Base-by-base conservation (phyloP, 1,284 basidiomycete species). In the Leccinum fallax region DNA sequence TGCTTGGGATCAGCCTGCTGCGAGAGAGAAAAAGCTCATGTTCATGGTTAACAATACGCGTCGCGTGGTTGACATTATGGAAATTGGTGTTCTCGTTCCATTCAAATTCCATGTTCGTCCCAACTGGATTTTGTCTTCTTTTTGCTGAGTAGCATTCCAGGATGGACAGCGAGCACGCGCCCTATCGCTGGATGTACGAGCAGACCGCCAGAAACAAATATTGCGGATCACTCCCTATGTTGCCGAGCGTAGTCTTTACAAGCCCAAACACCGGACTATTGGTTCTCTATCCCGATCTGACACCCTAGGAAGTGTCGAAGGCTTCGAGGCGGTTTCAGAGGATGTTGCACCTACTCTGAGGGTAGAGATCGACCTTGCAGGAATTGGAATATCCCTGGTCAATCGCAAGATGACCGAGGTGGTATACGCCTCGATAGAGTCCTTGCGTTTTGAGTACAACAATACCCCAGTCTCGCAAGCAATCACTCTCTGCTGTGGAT, bases 1-100 rank as follows among this genome's bases (percentile, higher is more conserved):
- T 73, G 92, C 95, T 6, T 99, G 97, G 97, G 97, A 99, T 74
- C 89, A 86, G 66, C 97, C 97, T 1, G 93, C 95, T 9, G 88
- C 89, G 3, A 80, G 80, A 59, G 89, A 92, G 70, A 99, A 98
- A 79, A 89, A 88, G 67, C 82, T 99, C 48, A 78, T 87, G 57
- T 79, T 99, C 15, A 78, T 77, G 15, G 84, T 89, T 59, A 88
- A 89, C 53, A 83, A 84, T 16, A 79, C 85, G 53, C 85, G 87
- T n/a, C 85, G 94, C 46, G 79, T 85, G 26, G 81, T 99, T 59
- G 97, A 99, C 72, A 90, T 98, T 63, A 90, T 98, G 86, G 97
- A 98, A 76, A 99, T 99, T 52, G 97, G 97, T 54, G 87, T 93
- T 64, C 84, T 98, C 43, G 78, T 95, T 13, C 97, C 97, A 0